Evolutionary conservation across 805 yeast species (phyloP), one percentile per base, ranked within the genome.

Genomic region (Metschnikowia aberdeeniae): DNA sequence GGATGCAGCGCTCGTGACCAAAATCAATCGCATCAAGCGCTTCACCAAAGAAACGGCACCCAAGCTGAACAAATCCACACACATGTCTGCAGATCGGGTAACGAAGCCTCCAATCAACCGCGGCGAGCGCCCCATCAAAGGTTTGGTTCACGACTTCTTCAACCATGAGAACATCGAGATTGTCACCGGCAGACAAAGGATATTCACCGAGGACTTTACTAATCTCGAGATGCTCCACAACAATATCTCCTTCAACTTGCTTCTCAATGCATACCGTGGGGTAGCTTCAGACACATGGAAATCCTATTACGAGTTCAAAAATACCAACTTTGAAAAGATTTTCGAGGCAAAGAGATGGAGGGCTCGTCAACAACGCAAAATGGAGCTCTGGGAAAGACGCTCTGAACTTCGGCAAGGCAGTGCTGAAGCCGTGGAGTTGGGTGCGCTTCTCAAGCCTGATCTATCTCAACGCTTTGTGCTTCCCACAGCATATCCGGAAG

Each of bases 201-300:
- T 51, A 11, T 57, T 55, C 44, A 60, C 61, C 6, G 72, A 67
- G 49, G 76, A 71, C 50, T 64, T 55, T 45, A 53, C 57, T 14
- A 71, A 71, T 46, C 44, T 71, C 44, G 76, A 71, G 53, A 68
- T 71, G 70, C 53, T 71, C n/a, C 76, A 71, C 48, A 70, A 68
- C 47, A 67, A 64, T 42, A 58, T 65, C 32, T 72, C 68, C 45
- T 71, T 68, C 55, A 71, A 71, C 46, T 46, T 70, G 13, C 58
- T 71, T 37, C 51, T 66, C 11, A 71, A 71, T 51, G 57, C 73
- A 6, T 71, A 69, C 48, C 53, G 76, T 31, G 67, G 63, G 24
- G 64, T 71, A 33, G 58, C 74, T 1, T 58, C 53, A 10, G 68
- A 68, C 24, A 71, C 73, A 0, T 71, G 75, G 75, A 42, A 55